A percentile compares a stretch with the other conserved stretches of the same genome.
Conservation (phyloP, 2,329 filamentous ascomycete species). For the Xylariaceae sp. region DNA sequence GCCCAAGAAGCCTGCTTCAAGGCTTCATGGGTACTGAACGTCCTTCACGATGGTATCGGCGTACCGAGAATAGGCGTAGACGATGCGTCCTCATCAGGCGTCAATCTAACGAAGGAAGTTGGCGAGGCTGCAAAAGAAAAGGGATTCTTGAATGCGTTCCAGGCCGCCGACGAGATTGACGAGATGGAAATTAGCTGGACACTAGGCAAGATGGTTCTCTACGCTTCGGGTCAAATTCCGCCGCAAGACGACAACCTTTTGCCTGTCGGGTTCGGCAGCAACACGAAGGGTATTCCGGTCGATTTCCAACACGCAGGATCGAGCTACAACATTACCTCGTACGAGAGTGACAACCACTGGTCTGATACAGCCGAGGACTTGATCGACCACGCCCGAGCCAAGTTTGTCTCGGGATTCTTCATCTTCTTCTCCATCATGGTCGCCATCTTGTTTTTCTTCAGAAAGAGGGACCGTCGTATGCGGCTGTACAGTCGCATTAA, state of each 20-base stretch:
- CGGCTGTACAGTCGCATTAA: slow-evolving; percentile 53
- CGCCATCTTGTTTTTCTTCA: slow-evolving; percentile 65
- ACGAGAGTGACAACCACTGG: slow-evolving; percentile 48
- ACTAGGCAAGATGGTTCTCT: slow-evolving; percentile 90
- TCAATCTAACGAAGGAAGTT: slow-evolving; percentile 69
- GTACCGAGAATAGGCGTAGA: slow-evolving; percentile 82
- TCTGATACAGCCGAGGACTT: slow-evolving; percentile 50
- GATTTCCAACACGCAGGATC: slow-evolving; percentile 84
- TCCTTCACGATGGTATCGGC: slow-evolving; percentile 92
- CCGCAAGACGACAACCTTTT: slow-evolving; percentile 52
- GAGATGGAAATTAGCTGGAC: slow-evolving; percentile 96
- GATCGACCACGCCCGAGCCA: slow-evolving; percentile 60
- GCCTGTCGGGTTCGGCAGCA: slow-evolving; percentile 90
- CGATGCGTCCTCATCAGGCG: slow-evolving; percentile 41
- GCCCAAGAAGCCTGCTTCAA: slow-evolving; percentile 94
- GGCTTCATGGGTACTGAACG: slow-evolving; percentile 94
- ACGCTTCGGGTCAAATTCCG: slow-evolving; percentile 83
- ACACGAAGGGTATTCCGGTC: slow-evolving; percentile 58
- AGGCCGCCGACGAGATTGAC: slow-evolving; percentile 87
- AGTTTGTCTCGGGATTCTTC: slow-evolving; percentile 67
- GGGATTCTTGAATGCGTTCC: slow-evolving; percentile 78
- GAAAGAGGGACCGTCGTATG: slow-evolving; percentile 70
- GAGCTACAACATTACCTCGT: slow-evolving; percentile 35
- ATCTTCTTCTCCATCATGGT: slow-evolving; percentile 71
- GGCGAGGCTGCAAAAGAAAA: slow-evolving; percentile 64